Conservation (phyloP, 768 basidiomycete species). For the Hypholoma sublateritium region DNA sequence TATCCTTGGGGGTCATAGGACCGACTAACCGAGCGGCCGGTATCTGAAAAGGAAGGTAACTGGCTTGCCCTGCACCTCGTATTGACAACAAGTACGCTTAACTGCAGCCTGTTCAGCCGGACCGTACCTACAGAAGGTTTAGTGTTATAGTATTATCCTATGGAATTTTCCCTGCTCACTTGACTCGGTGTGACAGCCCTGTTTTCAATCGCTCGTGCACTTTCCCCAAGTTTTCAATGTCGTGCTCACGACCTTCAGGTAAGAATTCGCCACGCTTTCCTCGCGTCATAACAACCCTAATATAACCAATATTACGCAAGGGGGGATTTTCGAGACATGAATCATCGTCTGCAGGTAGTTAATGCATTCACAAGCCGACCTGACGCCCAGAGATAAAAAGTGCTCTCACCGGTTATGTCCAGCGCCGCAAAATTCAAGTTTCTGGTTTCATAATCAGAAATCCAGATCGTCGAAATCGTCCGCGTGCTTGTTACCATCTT, state of each 20-base stretch:
- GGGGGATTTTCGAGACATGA: slow-evolving; percentile 10
- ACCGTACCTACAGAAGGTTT: not conserved
- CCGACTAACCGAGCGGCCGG: slow-evolving; percentile 18
- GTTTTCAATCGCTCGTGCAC: slow-evolving; percentile 26
- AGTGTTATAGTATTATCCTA: not conserved
- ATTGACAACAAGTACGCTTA: too few species aligned
- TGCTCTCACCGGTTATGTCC: not conserved
- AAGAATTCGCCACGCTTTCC: not conserved
- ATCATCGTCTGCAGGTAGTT: slow-evolving; percentile 23
- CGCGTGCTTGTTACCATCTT: not conserved
- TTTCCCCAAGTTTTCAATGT: slow-evolving; percentile 4
- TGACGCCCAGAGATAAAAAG: not conserved
- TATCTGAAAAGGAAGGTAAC: slow-evolving; percentile 24
- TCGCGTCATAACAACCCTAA: slow-evolving; percentile 8
- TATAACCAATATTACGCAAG: slow-evolving; percentile 15
- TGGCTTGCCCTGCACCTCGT: not conserved
- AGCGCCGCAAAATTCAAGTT: not conserved
- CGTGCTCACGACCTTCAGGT: not conserved
- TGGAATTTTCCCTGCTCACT: slow-evolving; percentile 7
- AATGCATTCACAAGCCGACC: not conserved
- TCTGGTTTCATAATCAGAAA: not conserved
- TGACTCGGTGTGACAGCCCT: slow-evolving; percentile 18
- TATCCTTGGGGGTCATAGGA: not conserved
- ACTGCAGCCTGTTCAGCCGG: not conserved
- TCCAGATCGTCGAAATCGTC: not conserved